Base-by-base conservation (phyloP, 208 protist species). In the Crithidia mellificae region DNA sequence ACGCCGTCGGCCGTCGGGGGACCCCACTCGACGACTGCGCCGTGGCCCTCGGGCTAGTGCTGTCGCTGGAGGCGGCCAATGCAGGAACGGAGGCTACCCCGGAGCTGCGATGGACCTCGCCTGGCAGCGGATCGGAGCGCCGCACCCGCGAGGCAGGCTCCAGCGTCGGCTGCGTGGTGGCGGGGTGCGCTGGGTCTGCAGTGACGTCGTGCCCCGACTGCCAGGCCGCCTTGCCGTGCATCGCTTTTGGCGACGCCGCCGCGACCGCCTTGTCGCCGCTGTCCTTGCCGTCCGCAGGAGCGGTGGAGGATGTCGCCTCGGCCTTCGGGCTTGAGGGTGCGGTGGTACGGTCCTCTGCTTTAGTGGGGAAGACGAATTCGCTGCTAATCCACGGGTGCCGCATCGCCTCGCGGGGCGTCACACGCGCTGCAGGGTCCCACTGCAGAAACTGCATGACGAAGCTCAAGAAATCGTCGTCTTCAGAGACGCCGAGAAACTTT, bases 401-500 rank as follows among this genome's bases (percentile, higher is more conserved):
- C 90, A 95, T 91, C 51, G 87, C 87, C 47, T 78, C 79, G 4
- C 79, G 71, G 25, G 90, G 87, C 0, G 73, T 15, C 11, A 72
- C 77, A 11, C 90, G 87, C 29, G 83, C 47, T 12, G 79, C 55
- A 2, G 87, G 87, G 5, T 85, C 77, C 90, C 90, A 95, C 51
- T 67, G 56, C 27, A 95, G 63, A 67, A 95, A 91, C 49, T 81
- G 74, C 6, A 51, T 56, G 4, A 95, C 64, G 63, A 93, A 95
- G 44, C 74, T 81, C 30, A 93, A 67, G 70, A 95, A 93, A 11
- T 44, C 66, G 61, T 90, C 76, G 27, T 84, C 76, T 41, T 86
- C 72, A 0, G 69, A 24, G 25, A 94, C 67, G 15, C 68, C 83
- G 14, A 92, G 66, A 52, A 92, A 91, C 20, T 64, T 65, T 22